Base-by-base conservation (phyloP, 2,329 filamentous ascomycete genomes). In the Cyphellophora attinorum region DNA sequence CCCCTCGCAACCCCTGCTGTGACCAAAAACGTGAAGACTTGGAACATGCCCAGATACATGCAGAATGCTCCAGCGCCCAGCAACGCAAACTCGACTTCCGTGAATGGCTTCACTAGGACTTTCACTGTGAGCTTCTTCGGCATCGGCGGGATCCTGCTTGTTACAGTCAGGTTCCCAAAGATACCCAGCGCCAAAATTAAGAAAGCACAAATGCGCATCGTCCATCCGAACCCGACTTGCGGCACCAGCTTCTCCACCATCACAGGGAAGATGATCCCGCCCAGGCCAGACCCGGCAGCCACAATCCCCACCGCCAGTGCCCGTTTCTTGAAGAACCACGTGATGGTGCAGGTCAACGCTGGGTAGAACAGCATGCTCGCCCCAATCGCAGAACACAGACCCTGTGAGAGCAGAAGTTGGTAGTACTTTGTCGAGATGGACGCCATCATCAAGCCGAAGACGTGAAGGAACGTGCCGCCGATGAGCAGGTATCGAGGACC, bases 201-300 rank as follows among this genome's bases (percentile, higher is more conserved):
- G 37, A 82, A 74, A n/a, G 74, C 59, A 14, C 59, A 61, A 31
- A 65, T 66, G 10, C 73, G 64, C 61, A 78, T 73, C 1, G 69
- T 57, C 76, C 72, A 79, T 19, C 59, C 52, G 47, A 74, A 71
- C 19, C 72, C 70, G 38, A 76, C 57, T 31, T 61, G 17, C 0
- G 61, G 60, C 25, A 79, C 68, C 11, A 79, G 51, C 19, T 64
- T 64, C 1, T 65, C 55, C 6, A 77, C 65, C 68, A 79, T 74
- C 46, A 79, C 75, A 1, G 76, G 75, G 33, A 77, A 67, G 21
- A 78, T 67, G 14, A 79, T 68, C 3, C 73, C 73, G 2, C 72
- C 73, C 4, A 75, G 44, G 4, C 65, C 70, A 0, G 68, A 71
- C 4, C 73, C 73, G 4, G 67, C 62, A 2, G 68, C 65, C 44